Conservation (phyloP, 345 rosid genomes). For the Acer saccharum region DNA sequence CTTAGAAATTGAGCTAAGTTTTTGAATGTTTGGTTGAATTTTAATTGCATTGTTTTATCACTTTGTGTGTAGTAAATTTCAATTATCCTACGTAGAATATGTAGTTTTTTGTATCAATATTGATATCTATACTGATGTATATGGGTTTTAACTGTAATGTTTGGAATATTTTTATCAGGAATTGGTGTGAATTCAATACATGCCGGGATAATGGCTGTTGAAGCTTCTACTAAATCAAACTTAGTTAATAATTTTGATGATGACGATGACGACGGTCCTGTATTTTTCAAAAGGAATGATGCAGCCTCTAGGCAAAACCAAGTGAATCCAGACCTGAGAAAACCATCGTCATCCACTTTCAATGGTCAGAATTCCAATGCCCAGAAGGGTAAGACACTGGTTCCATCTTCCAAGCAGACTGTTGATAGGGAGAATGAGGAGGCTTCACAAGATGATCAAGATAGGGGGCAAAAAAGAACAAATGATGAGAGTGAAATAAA, state of each 20-base stretch:
- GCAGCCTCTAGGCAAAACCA: conserved; percentile 57
- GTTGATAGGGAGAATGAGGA: no score
- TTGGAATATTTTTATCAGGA: not conserved
- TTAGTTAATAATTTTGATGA: conserved; percentile 31
- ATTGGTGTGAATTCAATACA: conserved; percentile 33
- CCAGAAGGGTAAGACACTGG: conserved; percentile 45
- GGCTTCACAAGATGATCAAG: no score
- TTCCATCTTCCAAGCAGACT: conserved; percentile 35
- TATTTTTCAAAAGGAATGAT: conserved; percentile 55
- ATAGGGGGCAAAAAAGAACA: no score
- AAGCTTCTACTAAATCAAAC: conserved; percentile 48
- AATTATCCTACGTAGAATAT: not conserved
- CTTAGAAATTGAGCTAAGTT: not conserved
- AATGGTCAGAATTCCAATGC: conserved; percentile 59
- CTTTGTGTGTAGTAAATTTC: not conserved
- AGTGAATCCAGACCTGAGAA: conserved; percentile 45
- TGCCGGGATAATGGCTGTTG: conserved; percentile 71
- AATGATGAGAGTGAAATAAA: no score
- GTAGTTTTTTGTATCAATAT: not conserved
- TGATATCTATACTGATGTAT: not conserved
- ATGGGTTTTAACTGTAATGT: not conserved
- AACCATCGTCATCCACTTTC: conserved; percentile 34
- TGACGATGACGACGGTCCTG: conserved; percentile 61
- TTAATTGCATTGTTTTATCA: not conserved
- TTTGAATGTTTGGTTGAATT: not conserved